Base-by-base conservation (phyloP, 345 rosid species). In the Populus alba region DNA sequence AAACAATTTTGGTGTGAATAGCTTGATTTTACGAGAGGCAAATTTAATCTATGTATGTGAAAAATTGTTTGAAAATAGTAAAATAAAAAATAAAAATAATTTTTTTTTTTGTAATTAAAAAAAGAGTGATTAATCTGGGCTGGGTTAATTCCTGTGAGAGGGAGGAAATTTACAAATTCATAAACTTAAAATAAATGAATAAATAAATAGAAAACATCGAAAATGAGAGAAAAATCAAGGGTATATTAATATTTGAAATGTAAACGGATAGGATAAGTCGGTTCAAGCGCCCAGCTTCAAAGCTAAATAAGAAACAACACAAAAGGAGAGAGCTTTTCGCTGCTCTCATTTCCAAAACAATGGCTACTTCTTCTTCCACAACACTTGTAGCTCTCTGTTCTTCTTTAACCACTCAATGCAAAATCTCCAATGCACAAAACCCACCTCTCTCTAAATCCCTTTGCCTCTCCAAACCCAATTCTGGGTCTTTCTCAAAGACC, bases 321-420 rank as follows among this genome's bases (percentile, higher is more conserved):
- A 0, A 37, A 25, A 7, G 25, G 5, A 3, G 75, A 8, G 77
- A 31, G 72, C 75, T 39, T 31, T 51, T 8, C 8, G 25, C 29
- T 66, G 41, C 69, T 53, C 78, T 20, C 77, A 25, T 17, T 39
- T 39, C 41, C n/a, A 3, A 62, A 62, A 49, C 65, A 69, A 73
- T 66, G 81, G 73, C 78, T 29, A 68, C 78, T 55, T 25, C 75
- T 17, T 82, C 90, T 22, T 81, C 87, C 65, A 29, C 93, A 22
- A 63, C 88, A 1, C 80, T 87, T 47, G 29, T 59, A 12, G 77
- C 93, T 71, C 95, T 93, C 71, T 91, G 92, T 85, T 87, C 94
- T 68, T 85, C 91, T 11, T 81, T 95, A 79, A 61, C 87, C 1
- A 17, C 85, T 45, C 92, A 87, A 47, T 95, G 95, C 90, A 84